Evolutionary conservation across 495 filamentous ascomycete genomes (phyloP).

Genomic region (Penicillium salamii): DNA sequence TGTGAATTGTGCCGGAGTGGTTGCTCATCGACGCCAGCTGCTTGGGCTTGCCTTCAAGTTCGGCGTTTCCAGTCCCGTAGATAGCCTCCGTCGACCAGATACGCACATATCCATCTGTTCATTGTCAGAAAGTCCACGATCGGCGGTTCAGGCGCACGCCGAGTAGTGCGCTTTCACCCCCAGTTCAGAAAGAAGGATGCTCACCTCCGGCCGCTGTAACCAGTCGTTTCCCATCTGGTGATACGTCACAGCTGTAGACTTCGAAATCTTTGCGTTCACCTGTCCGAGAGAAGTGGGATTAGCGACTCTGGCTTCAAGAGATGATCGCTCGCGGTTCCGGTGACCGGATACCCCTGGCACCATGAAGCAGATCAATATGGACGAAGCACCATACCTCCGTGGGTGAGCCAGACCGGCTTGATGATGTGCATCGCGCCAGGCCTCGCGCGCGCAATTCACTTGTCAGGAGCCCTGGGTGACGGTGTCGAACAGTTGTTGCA

Average conservation of each 20-base stretch:
- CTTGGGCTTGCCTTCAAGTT: constrained; percentile 70
- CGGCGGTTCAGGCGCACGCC: not conserved
- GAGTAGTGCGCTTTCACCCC: not conserved
- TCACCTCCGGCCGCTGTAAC: constrained; percentile 91
- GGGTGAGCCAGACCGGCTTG: constrained; percentile 90
- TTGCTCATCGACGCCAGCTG: constrained; percentile 98
- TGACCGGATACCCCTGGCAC: not conserved
- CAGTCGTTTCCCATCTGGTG: constrained; percentile 84
- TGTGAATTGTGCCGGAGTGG: constrained; percentile 95
- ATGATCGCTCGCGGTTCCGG: not conserved
- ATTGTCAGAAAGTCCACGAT: constrained; percentile 12
- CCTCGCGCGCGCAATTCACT: constrained; percentile 5
- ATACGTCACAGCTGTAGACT: constrained; percentile 96
- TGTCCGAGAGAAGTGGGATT: constrained; percentile 26
- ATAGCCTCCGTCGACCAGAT: constrained; percentile 97
- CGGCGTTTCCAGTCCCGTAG: constrained; percentile 66
- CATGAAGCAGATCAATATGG: constrained; percentile 13
- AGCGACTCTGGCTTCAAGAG: not conserved
- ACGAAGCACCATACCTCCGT: constrained; percentile 61
- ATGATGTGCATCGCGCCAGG: constrained; percentile 73
- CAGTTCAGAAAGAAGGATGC: constrained; percentile 17
- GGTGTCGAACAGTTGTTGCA: too few species aligned
- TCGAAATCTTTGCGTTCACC: constrained; percentile 97
- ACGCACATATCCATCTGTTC: constrained; percentile 85
- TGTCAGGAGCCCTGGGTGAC: not conserved